A percentile compares a stretch with the other conserved stretches of the same genome.
Evolutionary conservation across 495 filamentous ascomycete genomes (phyloP).

Genomic region (Podospora pseudopauciseta): DNA sequence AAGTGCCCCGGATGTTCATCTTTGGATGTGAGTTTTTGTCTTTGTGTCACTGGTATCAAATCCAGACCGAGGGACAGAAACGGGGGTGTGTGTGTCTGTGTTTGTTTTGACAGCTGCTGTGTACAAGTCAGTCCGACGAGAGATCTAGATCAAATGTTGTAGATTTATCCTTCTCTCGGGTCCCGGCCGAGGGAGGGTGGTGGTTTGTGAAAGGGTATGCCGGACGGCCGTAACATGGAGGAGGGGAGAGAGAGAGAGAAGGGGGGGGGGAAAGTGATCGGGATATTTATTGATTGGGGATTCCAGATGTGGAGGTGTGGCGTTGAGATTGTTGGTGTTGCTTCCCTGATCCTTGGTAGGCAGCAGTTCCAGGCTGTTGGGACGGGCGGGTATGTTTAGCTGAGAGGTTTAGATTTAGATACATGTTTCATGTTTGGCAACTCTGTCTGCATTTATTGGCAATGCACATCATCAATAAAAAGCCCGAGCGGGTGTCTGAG

Average conservation of each 20-base stretch:
- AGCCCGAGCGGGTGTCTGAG: slow-evolving; percentile 1
- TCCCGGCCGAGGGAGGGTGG: not conserved
- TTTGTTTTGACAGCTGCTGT: not conserved
- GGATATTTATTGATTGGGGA: not conserved
- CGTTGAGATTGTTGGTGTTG: not conserved
- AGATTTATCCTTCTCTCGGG: not conserved
- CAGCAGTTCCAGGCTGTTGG: not conserved
- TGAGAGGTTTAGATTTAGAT: no score
- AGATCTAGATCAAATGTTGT: not conserved
- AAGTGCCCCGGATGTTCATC: no score
- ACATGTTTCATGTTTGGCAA: not conserved
- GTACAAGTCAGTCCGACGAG: not conserved
- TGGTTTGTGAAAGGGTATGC: not conserved
- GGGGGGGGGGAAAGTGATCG: not conserved
- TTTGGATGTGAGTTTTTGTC: not conserved
- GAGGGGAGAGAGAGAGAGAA: not conserved
- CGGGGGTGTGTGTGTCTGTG: no score
- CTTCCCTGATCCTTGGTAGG: not conserved
- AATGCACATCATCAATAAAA: not conserved
- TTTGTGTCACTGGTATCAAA: not conserved
- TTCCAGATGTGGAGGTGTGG: not conserved
- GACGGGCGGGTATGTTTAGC: no score
- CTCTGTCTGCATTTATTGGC: not conserved
- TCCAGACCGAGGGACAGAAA: not conserved
- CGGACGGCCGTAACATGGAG: not conserved